Conservation (phyloP, 176 grass and related monocot genomes). For the Olyra latifolia region DNA sequence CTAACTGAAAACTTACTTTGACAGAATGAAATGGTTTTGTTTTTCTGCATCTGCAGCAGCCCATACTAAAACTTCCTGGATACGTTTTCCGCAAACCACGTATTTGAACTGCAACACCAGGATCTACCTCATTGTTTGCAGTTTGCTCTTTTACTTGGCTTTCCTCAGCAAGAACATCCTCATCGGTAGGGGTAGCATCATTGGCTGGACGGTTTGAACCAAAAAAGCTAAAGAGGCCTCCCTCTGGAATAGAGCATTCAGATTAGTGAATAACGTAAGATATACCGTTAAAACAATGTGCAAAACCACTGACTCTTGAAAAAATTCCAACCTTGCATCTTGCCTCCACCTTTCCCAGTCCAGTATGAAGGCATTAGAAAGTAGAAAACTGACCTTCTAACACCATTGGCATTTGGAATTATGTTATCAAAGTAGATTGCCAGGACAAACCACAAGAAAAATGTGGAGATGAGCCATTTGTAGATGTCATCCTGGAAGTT, state of each 20-base stretch:
- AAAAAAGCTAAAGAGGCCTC: conserved; percentile 74
- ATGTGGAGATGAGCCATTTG: conserved; percentile 92
- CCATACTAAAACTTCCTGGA: conserved; percentile 67
- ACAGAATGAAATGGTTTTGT: conserved; percentile 89
- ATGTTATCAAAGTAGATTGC: conserved; percentile 96
- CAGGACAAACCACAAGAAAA: conserved; percentile 88
- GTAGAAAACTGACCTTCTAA: conserved; percentile 87
- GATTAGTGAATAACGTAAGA: conserved; percentile 14
- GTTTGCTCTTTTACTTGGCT: conserved; percentile 58
- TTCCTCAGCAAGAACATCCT: conserved; percentile 90
- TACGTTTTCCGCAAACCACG: conserved; percentile 80
- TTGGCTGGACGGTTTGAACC: conserved; percentile 60
- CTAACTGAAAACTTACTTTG: conserved; percentile 56
- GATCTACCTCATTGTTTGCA: conserved; percentile 58
- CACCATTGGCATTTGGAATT: conserved; percentile 89
- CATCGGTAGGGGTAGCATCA: conserved; percentile 76
- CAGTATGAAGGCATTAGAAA: conserved; percentile 96
- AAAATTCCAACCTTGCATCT: conserved; percentile 58
- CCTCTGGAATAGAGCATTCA: conserved; percentile 58
- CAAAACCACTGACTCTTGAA: conserved; percentile 28
- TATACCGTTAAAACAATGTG: conserved; percentile 12
- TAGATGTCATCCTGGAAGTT: conserved; percentile 78
- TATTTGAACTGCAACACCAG: conserved; percentile 79
- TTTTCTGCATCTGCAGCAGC: conserved; percentile 74
- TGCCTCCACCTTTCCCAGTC: conserved; percentile 86